Evolutionary conservation across 1,284 basidiomycete genomes (phyloP), one percentile per base, ranked within the genome.

Genomic region (Melanopsichium pennsylvanicum): DNA sequence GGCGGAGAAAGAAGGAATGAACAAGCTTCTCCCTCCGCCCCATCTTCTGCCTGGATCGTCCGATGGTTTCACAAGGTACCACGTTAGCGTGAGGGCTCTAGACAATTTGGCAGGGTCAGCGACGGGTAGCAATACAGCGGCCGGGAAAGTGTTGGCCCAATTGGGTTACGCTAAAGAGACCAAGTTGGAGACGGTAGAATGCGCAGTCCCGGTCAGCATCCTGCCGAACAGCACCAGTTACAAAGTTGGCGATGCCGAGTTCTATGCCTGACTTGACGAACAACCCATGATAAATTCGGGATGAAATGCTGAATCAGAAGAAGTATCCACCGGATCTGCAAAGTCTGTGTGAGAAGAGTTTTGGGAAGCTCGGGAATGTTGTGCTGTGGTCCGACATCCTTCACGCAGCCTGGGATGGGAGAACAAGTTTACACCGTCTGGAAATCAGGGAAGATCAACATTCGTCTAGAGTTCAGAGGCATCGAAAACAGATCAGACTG

Each of bases 181-280:
- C 10, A 72, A 70, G 43, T 55, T 80, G 2, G 79, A 80, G 32
- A 77, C 78, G 9, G 77, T 80, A 13, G 79, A 80, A 39, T 79
- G 77, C 41, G 68, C 76, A 2, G 73, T 80, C 8, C 76, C 79
- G 4, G 55, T 80, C 2, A 52, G 43, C 12, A 67, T 80, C 31
- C 40, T 78, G 34, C 70, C 78, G 8, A 72, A 74, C 54, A 73
- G 67, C 26, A 74, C 75, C 8, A 63, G 60, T 22, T 73, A 67
- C 35, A 58, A 59, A 27, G 56, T 72, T 5, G 60, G 67, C 13
- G 61, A 71, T 22, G 73, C 70, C 2, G 60, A 61, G 16, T 69
- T 78, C 34, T 67, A 62, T 27, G 75, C 75, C 10, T 76, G 57
- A 29, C 13, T 15, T 29, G 6, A 21, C 9, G 5, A 32, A 9